These are phyloP conservation scores for Glycine latifolia DNA, from an alignment of 306 rosid genomes.

Conservation along the genomic window DNA sequence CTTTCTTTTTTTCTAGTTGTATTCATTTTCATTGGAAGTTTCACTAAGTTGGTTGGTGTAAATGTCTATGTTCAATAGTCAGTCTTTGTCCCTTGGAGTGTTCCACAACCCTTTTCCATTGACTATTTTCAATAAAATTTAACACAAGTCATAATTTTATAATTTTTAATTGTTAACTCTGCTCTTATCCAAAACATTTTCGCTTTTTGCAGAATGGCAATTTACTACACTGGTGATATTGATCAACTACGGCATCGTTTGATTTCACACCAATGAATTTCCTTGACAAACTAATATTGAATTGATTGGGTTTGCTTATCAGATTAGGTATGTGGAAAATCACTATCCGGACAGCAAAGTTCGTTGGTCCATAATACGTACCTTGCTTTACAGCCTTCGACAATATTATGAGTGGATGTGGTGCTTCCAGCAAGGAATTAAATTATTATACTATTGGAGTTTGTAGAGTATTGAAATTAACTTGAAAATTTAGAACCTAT, in stretches of 20 bases:
- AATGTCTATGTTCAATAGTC: constrained; percentile 8
- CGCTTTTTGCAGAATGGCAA: no score
- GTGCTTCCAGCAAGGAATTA: constrained; percentile 33
- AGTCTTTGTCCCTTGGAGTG: constrained; percentile 5
- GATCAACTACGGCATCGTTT: no score
- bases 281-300: not conserved
- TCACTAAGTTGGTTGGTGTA: constrained; percentile 1
- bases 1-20: constrained; percentile 1
- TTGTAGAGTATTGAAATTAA: not conserved
- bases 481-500: not conserved
- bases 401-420: constrained; percentile 47
- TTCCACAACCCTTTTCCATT: not conserved
- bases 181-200: no score
- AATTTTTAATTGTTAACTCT: no score
- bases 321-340: not conserved
- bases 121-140: not conserved
- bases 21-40: constrained; percentile 22
- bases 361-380: constrained; percentile 15
- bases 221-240: no score
- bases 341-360: constrained; percentile 3
- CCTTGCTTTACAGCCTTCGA: not conserved
- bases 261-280: not conserved
- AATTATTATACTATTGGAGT: not conserved
- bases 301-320: not conserved
- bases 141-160: no score